Evolutionary conservation across 345 rosid species (phyloP).

Genomic region (Hypericum perforatum): DNA sequence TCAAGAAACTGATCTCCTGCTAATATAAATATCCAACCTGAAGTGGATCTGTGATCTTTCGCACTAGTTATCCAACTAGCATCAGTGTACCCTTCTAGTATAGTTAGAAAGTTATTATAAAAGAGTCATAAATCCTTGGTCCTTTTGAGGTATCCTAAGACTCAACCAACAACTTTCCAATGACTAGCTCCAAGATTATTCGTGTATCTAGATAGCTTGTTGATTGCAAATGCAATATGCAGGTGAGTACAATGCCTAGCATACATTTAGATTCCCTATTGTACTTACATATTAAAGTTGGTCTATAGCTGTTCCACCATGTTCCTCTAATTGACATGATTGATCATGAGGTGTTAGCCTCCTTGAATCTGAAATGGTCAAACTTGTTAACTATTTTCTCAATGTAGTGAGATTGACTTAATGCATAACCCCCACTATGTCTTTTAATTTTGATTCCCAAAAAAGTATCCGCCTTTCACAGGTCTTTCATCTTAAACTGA

Average conservation of each 20-base stretch:
- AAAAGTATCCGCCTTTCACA: neutral
- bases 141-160: too few relatives aligned
- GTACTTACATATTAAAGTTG: neutral
- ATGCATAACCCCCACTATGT: too few relatives aligned
- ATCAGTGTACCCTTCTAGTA: neutral
- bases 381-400: too few relatives aligned
- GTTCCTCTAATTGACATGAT: neutral
- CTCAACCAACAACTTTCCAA: too few relatives aligned
- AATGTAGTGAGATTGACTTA: too few relatives aligned
- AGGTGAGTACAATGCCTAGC: neutral
- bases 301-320: neutral
- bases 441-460: too few relatives aligned
- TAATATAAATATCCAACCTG: too few relatives aligned
- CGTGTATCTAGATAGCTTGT: too few relatives aligned
- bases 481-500: neutral
- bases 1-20: neutral
- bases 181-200: too few relatives aligned
- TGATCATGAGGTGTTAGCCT: neutral
- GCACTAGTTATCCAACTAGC: neutral
- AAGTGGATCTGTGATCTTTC: neutral
- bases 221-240: neutral
- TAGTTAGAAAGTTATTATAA: neutral
- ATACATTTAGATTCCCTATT: too few relatives aligned
- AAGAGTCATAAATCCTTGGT: too few relatives aligned
- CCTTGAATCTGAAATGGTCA: neutral